Conservation (phyloP, 2,329 filamentous ascomycete species). For the Sphaerulina musiva region DNA sequence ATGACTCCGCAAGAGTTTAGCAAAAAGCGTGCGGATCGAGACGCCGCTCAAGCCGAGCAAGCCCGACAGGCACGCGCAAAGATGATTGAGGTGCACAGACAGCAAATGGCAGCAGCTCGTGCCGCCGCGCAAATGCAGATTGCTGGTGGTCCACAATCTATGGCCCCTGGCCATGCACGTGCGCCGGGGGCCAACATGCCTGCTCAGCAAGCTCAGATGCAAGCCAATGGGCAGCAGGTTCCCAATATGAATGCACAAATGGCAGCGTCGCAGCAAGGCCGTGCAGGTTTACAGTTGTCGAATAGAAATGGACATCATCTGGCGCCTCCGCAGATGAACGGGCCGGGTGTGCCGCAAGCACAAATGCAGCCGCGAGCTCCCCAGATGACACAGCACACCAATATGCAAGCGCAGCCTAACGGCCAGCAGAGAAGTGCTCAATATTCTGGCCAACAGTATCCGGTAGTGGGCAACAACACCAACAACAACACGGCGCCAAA, state of each 20-base stretch:
- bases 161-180: conserved; percentile 30
- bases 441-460: conserved; percentile 27
- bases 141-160: conserved; percentile 25
- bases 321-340: conserved; percentile 47
- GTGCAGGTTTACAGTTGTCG: conserved; percentile 40
- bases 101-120: conserved; percentile 35
- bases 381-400: conserved; percentile 18
- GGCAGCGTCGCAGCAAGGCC: conserved; percentile 36
- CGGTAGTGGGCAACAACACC: conserved; percentile 15
- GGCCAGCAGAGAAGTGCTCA: conserved; percentile 24
- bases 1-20: conserved; percentile 89
- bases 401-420: conserved; percentile 25
- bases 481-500: conserved; percentile 19
- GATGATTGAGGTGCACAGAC: conserved; percentile 32
- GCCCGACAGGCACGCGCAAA: conserved; percentile 36
- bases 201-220: conserved; percentile 26
- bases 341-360: conserved; percentile 59
- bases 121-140: conserved; percentile 28
- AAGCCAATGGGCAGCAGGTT: conserved; percentile 27
- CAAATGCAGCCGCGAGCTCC: conserved; percentile 35
- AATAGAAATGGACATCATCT: conserved; percentile 41
- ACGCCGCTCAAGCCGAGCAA: conserved; percentile 52
- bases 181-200: conserved; percentile 18
- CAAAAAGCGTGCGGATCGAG: conserved; percentile 77
- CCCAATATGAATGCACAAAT: conserved; percentile 36